phyloP scores from a whole-genome alignment of 148 eudicot species.

The Salicornia ramosissima region DNA sequence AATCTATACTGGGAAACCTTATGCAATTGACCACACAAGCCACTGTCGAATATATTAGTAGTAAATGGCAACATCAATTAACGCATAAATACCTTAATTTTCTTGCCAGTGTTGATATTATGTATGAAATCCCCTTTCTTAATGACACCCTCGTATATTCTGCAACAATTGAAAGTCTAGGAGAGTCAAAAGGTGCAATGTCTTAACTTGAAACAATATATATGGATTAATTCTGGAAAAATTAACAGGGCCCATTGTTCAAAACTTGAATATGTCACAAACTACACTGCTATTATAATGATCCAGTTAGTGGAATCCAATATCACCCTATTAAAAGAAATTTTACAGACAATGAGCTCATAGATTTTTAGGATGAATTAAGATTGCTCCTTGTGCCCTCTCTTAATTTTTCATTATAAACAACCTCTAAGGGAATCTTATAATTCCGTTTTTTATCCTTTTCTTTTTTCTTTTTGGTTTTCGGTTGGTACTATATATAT shows the following conservation, averaged over 20 bases:
- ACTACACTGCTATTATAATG: too few species aligned
- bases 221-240: background rate
- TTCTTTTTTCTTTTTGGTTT: too few species aligned
- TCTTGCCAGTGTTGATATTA: conserved; percentile 90
- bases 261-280: background rate
- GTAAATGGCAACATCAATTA: background rate
- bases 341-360: too few species aligned
- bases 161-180: conserved; percentile 31
- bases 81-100: conserved; percentile 53
- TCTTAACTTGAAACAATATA: background rate
- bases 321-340: too few species aligned
- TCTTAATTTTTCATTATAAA: too few species aligned
- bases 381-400: too few species aligned
- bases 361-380: too few species aligned
- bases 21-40: background rate
- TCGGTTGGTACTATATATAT: too few species aligned
- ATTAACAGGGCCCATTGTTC: background rate
- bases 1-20: background rate
- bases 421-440: too few species aligned
- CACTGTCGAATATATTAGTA: background rate
- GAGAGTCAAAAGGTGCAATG: background rate
- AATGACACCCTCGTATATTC: conserved; percentile 89
- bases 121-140: conserved; percentile 89
- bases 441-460: too few species aligned
- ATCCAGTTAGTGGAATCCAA: too few species aligned